These are phyloP conservation scores for Astraeus odoratus DNA, from an alignment of 768 basidiomycete species.

Conservation along the genomic window DNA sequence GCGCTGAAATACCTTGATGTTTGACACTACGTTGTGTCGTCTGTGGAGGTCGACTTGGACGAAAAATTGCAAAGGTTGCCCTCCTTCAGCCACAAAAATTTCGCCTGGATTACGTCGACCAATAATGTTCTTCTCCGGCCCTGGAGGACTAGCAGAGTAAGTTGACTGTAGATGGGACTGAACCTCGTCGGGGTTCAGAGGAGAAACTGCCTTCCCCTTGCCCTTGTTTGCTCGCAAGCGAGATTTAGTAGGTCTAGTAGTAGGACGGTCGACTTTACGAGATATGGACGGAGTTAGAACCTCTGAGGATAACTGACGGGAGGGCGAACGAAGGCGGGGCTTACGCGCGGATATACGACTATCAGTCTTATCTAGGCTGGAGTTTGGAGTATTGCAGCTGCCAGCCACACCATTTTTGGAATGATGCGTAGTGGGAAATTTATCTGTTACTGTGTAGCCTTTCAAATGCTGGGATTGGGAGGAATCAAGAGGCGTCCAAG, in stretches of 20 bases:
- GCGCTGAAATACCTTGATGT: slow-evolving; percentile 49
- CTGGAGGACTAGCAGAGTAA: slow-evolving; percentile 12
- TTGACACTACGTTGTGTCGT: slow-evolving; percentile 40
- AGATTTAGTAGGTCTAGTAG: slow-evolving; percentile 12
- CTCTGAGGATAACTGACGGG: slow-evolving; percentile 5
- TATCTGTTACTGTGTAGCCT: not conserved
- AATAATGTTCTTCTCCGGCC: slow-evolving; percentile 9
- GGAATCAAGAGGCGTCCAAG: slow-evolving; percentile 1
- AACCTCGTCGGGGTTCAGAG: slow-evolving; percentile 13
- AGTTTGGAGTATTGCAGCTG: no score
- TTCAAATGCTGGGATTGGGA: not conserved
- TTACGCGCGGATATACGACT: slow-evolving; percentile 3
- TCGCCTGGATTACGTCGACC: slow-evolving; percentile 18
- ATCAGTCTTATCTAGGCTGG: slow-evolving; percentile 6
- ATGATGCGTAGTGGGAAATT: not conserved
- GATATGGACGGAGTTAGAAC: slow-evolving; percentile 6
- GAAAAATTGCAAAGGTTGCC: slow-evolving; percentile 46
- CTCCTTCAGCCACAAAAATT: slow-evolving; percentile 40
- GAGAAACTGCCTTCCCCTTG: slow-evolving; percentile 18
- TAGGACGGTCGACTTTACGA: slow-evolving; percentile 19
- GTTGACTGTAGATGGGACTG: slow-evolving; percentile 7
- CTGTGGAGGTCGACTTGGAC: slow-evolving; percentile 63
- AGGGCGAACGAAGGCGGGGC: slow-evolving; percentile 2
- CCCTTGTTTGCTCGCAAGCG: slow-evolving; percentile 23
- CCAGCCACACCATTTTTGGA: slow-evolving; percentile 7